Evolutionary conservation across 2,329 filamentous ascomycete genomes (phyloP), one percentile per base, ranked within the genome.

Genomic region (Calonectria hongkongensis): DNA sequence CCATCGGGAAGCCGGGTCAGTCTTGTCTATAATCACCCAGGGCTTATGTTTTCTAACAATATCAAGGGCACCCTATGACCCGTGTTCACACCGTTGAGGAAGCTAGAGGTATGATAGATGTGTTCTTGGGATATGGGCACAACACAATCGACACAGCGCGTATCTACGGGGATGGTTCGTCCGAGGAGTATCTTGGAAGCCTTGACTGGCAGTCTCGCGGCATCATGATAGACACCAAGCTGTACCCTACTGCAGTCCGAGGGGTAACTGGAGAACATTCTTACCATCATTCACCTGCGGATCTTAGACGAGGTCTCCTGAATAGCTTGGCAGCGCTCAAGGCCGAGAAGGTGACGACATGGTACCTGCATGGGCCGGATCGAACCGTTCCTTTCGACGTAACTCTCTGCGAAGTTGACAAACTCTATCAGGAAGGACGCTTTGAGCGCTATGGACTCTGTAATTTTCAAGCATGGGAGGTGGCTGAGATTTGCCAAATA

Each of bases 181-280:
- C 45, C 18, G 45, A 47, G 45, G 45, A 47, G 45, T 47, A 47
- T 21, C 45, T 47, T 47, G 45, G 45, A 47, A 47, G 45, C 45
- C 45, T 47, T n/a, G 45, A 21, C 18, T 21, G 18, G 45, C 45
- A 18, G 18, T 47, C 18, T 47, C 45, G 45, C 16, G 45, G 45
- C 45, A 47, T 47, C 18, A 47, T 47, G 16, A 47, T 47, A n/a
- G 45, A 47, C 45, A 47, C n/a, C 45, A 47, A 47, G 45, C 8
- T 47, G 18, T 47, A 47, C 45, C 45, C 45, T 15, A 21, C 45
- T 4, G 45, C 45, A 47, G 18, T 47, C 45, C 45, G 45, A 47
- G 18, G 18, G 45, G 45, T 25, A 7, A 47, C 45, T 47, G 45
- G 45, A 12, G 45, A 47, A 47, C 45, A 47, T 47, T 47, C 45